phyloP scores from a whole-genome alignment of 139 green algal species.

The Nannochloris sp. region DNA sequence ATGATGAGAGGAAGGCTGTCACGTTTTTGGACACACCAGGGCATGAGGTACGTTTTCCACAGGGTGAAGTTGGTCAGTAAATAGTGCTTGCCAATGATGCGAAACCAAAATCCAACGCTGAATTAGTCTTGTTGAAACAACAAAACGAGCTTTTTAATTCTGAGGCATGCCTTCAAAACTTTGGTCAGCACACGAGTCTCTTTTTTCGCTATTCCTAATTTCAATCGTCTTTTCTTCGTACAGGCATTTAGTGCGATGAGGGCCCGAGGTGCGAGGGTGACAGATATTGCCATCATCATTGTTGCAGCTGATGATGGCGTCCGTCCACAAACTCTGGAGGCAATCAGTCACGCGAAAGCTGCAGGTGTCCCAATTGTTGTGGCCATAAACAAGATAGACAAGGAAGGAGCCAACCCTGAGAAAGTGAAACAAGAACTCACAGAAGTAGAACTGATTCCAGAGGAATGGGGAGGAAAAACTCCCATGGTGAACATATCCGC shows the following conservation, averaged over 20 bases:
- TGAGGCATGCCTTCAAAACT: conserved; percentile 4
- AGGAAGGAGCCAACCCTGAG: conserved; percentile 80
- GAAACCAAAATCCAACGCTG: conserved; percentile 19
- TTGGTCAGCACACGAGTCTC: conserved; percentile 3
- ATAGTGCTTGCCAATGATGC: conserved; percentile 8
- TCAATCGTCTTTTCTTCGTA: background rate
- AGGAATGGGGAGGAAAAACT: conserved; percentile 93
- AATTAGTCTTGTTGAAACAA: conserved; percentile 8
- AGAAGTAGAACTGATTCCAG: conserved; percentile 75
- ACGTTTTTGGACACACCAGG: conserved; percentile 98
- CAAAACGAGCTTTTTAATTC: conserved; percentile 19
- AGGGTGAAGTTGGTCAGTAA: background rate
- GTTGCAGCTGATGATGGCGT: conserved; percentile 96
- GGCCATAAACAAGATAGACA: conserved; percentile 90
- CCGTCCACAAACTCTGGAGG: conserved; percentile 89
- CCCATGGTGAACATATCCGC: conserved; percentile 81
- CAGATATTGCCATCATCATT: conserved; percentile 95
- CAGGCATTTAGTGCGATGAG: conserved; percentile 96
- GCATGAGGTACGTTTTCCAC: conserved; percentile 52
- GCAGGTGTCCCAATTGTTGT: conserved; percentile 83
- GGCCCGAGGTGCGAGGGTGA: conserved; percentile 80
- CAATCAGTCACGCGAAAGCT: conserved; percentile 83
- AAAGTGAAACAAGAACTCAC: conserved; percentile 80
- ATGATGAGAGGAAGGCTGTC: conserved; percentile 30
- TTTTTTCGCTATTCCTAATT: background rate